Conservation (phyloP, 805 yeast species). For the Lipomyces chichibuensis region DNA sequence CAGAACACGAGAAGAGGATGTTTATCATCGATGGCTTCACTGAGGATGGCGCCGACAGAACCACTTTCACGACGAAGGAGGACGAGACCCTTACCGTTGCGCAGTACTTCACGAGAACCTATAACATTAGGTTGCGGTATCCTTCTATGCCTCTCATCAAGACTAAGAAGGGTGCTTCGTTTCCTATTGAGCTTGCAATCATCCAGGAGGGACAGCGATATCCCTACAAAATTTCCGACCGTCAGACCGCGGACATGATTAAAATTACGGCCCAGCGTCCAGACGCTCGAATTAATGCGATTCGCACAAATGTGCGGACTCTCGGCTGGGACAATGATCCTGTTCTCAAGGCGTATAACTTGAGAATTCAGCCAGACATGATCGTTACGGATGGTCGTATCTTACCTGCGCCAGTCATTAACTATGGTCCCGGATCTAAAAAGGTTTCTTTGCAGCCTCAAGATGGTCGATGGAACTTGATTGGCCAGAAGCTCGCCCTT, state of each 20-base stretch:
- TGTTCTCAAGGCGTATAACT: conserved; percentile 25
- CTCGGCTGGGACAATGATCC: conserved; percentile 28
- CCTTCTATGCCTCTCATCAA: conserved; percentile 42
- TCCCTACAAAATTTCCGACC: conserved; percentile 41
- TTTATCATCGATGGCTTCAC: conserved; percentile 22
- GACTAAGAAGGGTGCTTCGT: conserved; percentile 24
- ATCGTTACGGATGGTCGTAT: conserved; percentile 43
- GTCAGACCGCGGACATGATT: conserved; percentile 41
- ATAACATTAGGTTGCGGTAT: conserved; percentile 38
- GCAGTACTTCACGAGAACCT: conserved; percentile 38
- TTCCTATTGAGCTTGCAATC: conserved; percentile 42
- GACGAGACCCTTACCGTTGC: conserved; percentile 41
- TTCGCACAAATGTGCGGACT: conserved; percentile 38
- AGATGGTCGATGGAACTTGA: conserved; percentile 36
- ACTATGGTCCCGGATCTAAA: conserved; percentile 31
- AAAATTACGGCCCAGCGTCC: conserved; percentile 43
- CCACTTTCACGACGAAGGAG: conserved; percentile 35
- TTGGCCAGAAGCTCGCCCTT: conserved; percentile 27
- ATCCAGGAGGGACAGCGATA: conserved; percentile 43
- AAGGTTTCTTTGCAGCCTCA: conserved; percentile 16
- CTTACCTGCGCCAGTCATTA: conserved; percentile 36
- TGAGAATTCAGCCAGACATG: conserved; percentile 29
- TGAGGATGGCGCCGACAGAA: conserved; percentile 30
- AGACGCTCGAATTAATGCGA: conserved; percentile 40
- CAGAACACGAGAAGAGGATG: conserved; percentile 22